Evolutionary conservation across 169 alveolate species (phyloP), one percentile per base, ranked within the genome.

Genomic region (Pseudocohnilembus persalinus): DNA sequence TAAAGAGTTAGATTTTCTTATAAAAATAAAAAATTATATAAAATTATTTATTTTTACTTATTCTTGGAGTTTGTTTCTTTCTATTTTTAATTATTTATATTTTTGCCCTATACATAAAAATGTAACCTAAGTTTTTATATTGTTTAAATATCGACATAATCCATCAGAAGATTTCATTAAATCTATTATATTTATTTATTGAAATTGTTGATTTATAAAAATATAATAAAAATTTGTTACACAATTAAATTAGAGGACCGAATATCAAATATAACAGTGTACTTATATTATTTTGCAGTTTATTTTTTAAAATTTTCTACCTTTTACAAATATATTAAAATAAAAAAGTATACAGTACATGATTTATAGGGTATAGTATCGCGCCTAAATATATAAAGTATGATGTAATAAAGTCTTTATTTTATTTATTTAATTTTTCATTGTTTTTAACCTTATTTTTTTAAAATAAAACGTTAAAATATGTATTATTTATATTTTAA

Each of bases 351-450:
- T 86, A 88, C 49, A 88, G 35, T 0, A 84, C 6, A 25, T 72
- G 65, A 1, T 73, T 72, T 31, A 89, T 78, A 27, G 96, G 96
- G 72, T 88, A 88, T 4, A 90, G 68, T 1, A 88, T 83, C 28
- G 90, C 74, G 0, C 92, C 74, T 27, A 93, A 68, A 32, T 89
- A 73, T 6, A 92, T 49, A 82, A 91, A 92, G 64, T 76, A 88
- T 15, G 93, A 82, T 0, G 96, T 95, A 73, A 94, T 81, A 15
- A 92, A 95, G 87, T 94, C 97, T 27, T 81, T 89, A n/a, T 94
- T 95, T n/a, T n/a, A n/a, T 11, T 29, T 75, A 79, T 75, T 79
- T 26, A 49, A 49, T 49, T 20, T 29, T 75, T 75, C 1, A 26
- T 75, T 30, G 6, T 30, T n/a, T 29, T 64, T 29, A 79, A n/a